These are phyloP conservation scores for Dactylellina haptotyla DNA, from an alignment of 2,329 filamentous ascomycete species.

Conservation along the genomic window DNA sequence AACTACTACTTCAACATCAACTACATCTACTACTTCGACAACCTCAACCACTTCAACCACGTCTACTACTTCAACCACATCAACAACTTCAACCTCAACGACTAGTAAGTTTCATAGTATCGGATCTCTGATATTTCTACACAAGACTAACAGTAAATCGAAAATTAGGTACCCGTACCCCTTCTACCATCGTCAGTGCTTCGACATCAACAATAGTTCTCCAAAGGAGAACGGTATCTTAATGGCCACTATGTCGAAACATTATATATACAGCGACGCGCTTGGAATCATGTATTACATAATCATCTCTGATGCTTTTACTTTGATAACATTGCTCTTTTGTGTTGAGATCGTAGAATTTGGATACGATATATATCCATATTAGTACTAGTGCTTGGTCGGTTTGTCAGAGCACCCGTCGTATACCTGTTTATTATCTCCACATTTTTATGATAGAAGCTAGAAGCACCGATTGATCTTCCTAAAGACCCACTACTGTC, in stretches of 20 bases:
- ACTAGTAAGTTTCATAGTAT: not conserved
- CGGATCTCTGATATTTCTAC: not conserved
- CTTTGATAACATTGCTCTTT: too few species aligned
- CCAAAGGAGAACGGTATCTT: conserved; percentile 19
- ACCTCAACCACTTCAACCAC: conserved; percentile 25
- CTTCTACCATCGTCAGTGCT: conserved; percentile 28
- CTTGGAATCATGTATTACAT: not conserved
- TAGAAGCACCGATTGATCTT: too few species aligned
- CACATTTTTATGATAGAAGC: too few species aligned
- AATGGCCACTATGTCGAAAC: not conserved
- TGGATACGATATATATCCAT: too few species aligned
- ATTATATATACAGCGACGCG: not conserved
- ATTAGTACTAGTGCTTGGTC: too few species aligned
- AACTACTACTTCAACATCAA: conserved; percentile 24
- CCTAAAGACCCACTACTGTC: too few species aligned
- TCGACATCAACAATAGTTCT: conserved; percentile 31
- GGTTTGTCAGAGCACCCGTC: too few species aligned
- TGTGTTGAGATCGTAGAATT: too few species aligned
- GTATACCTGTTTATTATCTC: too few species aligned
- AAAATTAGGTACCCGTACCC: conserved; percentile 25
- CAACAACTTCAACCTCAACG: not conserved
- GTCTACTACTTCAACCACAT: conserved; percentile 2
- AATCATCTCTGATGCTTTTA: not conserved
- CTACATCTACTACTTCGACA: conserved; percentile 21
- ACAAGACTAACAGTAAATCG: not conserved